phyloP scores from a whole-genome alignment of 805 yeast genomes.

The Starmerella lactis-condensi region DNA sequence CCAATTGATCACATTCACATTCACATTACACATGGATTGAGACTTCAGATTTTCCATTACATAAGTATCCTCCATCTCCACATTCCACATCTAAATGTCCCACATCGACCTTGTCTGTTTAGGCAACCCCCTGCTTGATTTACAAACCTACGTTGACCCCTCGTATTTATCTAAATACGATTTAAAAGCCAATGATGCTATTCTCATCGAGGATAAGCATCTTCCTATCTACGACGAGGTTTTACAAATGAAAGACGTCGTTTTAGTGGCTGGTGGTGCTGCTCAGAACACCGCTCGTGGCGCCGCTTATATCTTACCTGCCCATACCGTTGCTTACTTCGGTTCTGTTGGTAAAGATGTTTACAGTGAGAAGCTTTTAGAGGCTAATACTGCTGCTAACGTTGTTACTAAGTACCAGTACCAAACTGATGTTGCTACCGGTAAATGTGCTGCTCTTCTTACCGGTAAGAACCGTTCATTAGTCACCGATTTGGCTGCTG shows the following conservation, averaged over 20 bases:
- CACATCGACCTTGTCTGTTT: slow-evolving; percentile 62
- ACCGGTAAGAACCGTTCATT: slow-evolving; percentile 76
- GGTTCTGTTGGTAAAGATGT: slow-evolving; percentile 93
- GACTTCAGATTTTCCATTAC: no score
- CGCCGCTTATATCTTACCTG: slow-evolving; percentile 80
- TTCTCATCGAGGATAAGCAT: slow-evolving; percentile 67
- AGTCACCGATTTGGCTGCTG: slow-evolving; percentile 93
- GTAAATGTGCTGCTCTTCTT: slow-evolving; percentile 94
- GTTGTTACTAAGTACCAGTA: slow-evolving; percentile 71
- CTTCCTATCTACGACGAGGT: slow-evolving; percentile 73
- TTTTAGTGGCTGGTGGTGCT: slow-evolving; percentile 93
- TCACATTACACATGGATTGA: no score
- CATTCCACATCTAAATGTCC: no score
- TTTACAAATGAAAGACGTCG: slow-evolving; percentile 38
- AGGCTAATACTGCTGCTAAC: slow-evolving; percentile 79
- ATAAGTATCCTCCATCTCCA: no score
- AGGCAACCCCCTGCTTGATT: slow-evolving; percentile 82
- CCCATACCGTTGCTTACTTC: slow-evolving; percentile 68
- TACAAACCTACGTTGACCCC: slow-evolving; percentile 51
- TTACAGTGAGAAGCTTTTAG: slow-evolving; percentile 58
- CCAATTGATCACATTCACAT: no score
- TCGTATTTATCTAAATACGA: slow-evolving; percentile 62
- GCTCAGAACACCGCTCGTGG: slow-evolving; percentile 99
- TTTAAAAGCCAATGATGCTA: slow-evolving; percentile 84
- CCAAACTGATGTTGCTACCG: slow-evolving; percentile 63